Evolutionary conservation across 768 basidiomycete species (phyloP).

Genomic region (Suillus hirtellus): DNA sequence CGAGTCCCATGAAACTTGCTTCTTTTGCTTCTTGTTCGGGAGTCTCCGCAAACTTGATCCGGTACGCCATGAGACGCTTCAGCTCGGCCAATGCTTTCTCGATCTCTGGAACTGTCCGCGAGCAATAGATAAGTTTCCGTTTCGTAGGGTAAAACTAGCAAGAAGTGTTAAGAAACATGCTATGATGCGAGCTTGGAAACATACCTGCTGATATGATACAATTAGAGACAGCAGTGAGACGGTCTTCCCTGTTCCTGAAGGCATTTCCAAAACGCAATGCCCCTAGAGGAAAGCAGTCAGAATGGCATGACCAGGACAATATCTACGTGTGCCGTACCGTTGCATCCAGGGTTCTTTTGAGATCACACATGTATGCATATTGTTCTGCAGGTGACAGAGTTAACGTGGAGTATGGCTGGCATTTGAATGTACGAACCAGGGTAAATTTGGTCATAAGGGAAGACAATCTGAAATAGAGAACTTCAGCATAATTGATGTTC

Average conservation of each 20-base stretch:
- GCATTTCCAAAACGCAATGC: slow-evolving; percentile 99
- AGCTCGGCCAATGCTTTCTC: slow-evolving; percentile 97
- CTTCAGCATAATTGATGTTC: neutral
- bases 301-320: slow-evolving; percentile 1
- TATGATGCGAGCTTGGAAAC: neutral
- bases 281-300: slow-evolving; percentile 55
- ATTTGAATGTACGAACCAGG: slow-evolving; percentile 56
- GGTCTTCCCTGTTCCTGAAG: slow-evolving; percentile 98
- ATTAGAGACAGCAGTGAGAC: slow-evolving; percentile 94
- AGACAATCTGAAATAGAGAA: slow-evolving; percentile 60
- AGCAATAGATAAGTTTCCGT: slow-evolving; percentile 97
- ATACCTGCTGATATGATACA: slow-evolving; percentile 95
- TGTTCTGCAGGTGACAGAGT: slow-evolving; percentile 60
- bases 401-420: slow-evolving; percentile 13
- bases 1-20: slow-evolving; percentile 80
- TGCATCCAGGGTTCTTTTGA: slow-evolving; percentile 95
- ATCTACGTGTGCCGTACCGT: slow-evolving; percentile 51
- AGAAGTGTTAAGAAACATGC: neutral
- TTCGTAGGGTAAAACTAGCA: slow-evolving; percentile 86
- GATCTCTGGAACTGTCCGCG: slow-evolving; percentile 98
- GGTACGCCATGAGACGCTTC: slow-evolving; percentile 91
- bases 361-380: slow-evolving; percentile 99
- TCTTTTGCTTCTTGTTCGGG: slow-evolving; percentile 79
- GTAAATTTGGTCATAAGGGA: slow-evolving; percentile 94
- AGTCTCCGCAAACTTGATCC: slow-evolving; percentile 69